Evolutionary conservation across 2,329 filamentous ascomycete genomes (phyloP).

Genomic region (Passalora sequoiae): DNA sequence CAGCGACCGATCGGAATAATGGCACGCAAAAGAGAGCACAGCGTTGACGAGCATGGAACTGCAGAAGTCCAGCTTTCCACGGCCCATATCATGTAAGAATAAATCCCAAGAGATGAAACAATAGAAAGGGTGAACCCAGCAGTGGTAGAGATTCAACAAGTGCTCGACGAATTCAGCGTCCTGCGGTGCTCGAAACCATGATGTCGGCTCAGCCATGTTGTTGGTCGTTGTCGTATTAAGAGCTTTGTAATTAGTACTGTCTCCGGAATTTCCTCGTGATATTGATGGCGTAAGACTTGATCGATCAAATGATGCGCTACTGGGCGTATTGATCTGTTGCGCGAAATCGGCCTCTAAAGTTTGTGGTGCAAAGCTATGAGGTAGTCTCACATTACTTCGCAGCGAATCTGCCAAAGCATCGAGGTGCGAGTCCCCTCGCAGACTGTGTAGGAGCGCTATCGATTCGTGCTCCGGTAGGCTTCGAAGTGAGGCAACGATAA

Average conservation of each 20-base stretch:
- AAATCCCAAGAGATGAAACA: constrained; percentile 66
- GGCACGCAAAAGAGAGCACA: constrained; percentile 33
- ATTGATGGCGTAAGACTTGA: constrained; percentile 8
- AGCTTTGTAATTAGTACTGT: constrained; percentile 6
- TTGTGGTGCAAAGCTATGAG: constrained; percentile 29
- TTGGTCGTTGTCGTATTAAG: constrained; percentile 4
- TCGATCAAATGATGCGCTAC: constrained; percentile 10
- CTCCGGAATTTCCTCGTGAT: constrained; percentile 19
- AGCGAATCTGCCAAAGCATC: constrained; percentile 40
- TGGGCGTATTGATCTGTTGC: constrained; percentile 24
- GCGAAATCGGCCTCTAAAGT: constrained; percentile 33
- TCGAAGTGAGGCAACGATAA: constrained; percentile 42
- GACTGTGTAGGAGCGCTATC: constrained; percentile 39
- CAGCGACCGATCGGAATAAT: constrained; percentile 55
- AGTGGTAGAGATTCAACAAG: constrained; percentile 33
- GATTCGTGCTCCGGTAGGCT: constrained; percentile 44
- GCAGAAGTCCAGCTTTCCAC: constrained; percentile 60
- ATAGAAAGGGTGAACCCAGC: constrained; percentile 69
- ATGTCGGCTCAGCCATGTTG: constrained; percentile 8
- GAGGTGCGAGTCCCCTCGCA: constrained; percentile 39
- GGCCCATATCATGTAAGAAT: constrained; percentile 61
- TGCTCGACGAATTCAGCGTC: constrained; percentile 35
- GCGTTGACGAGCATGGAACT: constrained; percentile 46
- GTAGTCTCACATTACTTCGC: constrained; percentile 36
- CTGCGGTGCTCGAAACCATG: constrained; percentile 32